Evolutionary conservation across 345 rosid genomes (phyloP).

Genomic region (Lumnitzera racemosa): DNA sequence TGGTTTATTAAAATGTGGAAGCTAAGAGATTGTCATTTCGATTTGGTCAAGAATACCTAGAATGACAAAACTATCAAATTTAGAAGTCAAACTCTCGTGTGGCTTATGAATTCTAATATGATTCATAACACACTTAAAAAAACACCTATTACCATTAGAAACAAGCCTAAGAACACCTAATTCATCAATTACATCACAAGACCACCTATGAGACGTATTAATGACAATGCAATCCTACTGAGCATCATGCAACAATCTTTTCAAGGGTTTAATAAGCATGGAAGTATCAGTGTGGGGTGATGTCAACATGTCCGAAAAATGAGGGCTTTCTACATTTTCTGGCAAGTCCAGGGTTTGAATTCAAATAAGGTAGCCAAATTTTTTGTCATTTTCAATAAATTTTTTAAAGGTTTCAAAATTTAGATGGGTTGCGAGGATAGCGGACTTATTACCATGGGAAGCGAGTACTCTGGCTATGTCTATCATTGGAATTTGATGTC

Average conservation of each 20-base stretch:
- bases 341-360: slow-evolving; percentile 16
- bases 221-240: slow-evolving; percentile 29
- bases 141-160: slow-evolving; percentile 34
- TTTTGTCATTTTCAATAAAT: slow-evolving; percentile 20
- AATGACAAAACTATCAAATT: slow-evolving; percentile 31
- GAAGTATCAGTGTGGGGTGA: slow-evolving; percentile 25
- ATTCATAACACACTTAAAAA: slow-evolving; percentile 21
- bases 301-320: slow-evolving; percentile 24
- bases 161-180: slow-evolving; percentile 25
- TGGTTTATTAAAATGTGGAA: slow-evolving; percentile 11
- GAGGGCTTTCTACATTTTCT: slow-evolving; percentile 10
- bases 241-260: slow-evolving; percentile 10
- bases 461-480: slow-evolving; percentile 27
- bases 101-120: slow-evolving; percentile 17
- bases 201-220: slow-evolving; percentile 33
- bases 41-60: slow-evolving; percentile 37
- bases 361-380: slow-evolving; percentile 20
- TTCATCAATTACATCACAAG: slow-evolving; percentile 18
- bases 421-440: slow-evolving; percentile 17
- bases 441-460: slow-evolving; percentile 18
- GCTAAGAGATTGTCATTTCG: slow-evolving; percentile 34
- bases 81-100: slow-evolving; percentile 23
- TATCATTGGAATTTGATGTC: slow-evolving; percentile 27
- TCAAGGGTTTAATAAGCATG: slow-evolving; percentile 24
- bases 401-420: slow-evolving; percentile 12